Conservation (phyloP, 2,329 filamentous ascomycete species). For the Epichloe scottii region DNA sequence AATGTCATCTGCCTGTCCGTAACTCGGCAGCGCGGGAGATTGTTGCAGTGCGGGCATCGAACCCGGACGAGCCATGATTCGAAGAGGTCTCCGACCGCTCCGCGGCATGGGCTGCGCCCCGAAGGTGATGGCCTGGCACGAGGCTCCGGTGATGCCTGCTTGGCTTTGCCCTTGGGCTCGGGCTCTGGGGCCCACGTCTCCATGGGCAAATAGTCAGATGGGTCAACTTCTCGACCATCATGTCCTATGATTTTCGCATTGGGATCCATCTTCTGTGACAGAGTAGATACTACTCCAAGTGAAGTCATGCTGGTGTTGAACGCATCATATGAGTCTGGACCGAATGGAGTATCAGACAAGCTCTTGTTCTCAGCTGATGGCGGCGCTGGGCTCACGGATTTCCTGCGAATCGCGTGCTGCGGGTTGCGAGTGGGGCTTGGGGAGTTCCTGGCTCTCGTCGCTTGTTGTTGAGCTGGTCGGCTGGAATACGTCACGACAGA, state of each 20-base stretch:
- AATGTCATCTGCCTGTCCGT: conserved; percentile 19
- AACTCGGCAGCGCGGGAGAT: conserved; percentile 13
- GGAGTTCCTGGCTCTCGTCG: conserved; percentile 16
- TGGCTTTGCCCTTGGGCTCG: conserved; percentile 33
- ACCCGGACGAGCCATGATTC: conserved; percentile 36
- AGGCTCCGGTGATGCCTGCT: conserved; percentile 17
- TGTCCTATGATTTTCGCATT: conserved; percentile 62
- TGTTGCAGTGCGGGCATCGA: conserved; percentile 23
- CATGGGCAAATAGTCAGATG: conserved; percentile 67
- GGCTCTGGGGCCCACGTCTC: conserved; percentile 69
- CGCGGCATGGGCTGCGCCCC: conserved; percentile 39
- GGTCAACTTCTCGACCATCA: conserved; percentile 66
- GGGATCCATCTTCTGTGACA: conserved; percentile 33
- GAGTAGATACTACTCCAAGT: conserved; percentile 17
- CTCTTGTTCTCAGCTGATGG: conserved; percentile 34
- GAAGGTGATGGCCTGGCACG: conserved; percentile 33
- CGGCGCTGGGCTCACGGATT: conserved; percentile 63
- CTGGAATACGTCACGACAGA: conserved; percentile 26
- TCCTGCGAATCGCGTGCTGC: conserved; percentile 48
- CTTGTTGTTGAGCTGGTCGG: conserved; percentile 17
- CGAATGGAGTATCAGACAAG: conserved; percentile 54
- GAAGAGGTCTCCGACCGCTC: conserved; percentile 38
- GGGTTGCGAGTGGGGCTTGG: conserved; percentile 29
- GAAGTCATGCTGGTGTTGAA: conserved; percentile 47
- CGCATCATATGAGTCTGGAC: conserved; percentile 62